Evolutionary conservation across 805 yeast genomes (phyloP), one percentile per base, ranked within the genome.

Genomic region (Metschnikowia hibisci): DNA sequence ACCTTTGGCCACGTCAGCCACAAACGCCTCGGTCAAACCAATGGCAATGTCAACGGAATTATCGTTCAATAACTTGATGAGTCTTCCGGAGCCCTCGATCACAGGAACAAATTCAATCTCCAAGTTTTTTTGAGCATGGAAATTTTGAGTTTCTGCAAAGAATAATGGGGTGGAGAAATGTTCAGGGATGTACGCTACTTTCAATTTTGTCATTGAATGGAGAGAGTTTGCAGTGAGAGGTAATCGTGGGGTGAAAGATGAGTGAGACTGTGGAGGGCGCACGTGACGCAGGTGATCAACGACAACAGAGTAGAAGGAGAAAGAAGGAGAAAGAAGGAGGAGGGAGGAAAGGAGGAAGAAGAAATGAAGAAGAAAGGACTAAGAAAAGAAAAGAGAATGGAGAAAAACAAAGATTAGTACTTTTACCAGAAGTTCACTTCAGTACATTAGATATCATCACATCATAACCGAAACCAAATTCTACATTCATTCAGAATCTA

Each of bases 11-110:
- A 84, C 68, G 14, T 91, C 95, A 23, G 93, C 80, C 3, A 90
- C 80, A 64, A 89, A 89, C 0, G 95, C 96, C 62, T 89, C 97
- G 4, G 96, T 89, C 42, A 89, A 72, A 0, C 97, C 97, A 56
- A 90, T 77, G 25, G 95, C 95, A 40, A 86, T 69, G 55, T 89
- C 93, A 28, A 88, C 76, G 32, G 81, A 77, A 9, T 75, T 71
- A 13, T 66, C 74, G 47, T 80, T 78, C 40, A 90, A 68, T 6
- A 88, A 73, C 53, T 83, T 84, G 59, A 89, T 85, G 61, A 89
- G 71, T 54, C 87, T 87, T 2, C 96, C 97, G 5, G 95, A 81
- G 1, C 97, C 97, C 13, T 93, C 85, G 13, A 87, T 84, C 45
- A 76, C 90, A 2, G 88, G 84, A 20, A 81, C 62, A 47, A 82